A percentile compares a stretch with the other conserved stretches of the same genome.
Evolutionary conservation across 257 asterid species (phyloP).

Genomic region (Vinca minor): DNA sequence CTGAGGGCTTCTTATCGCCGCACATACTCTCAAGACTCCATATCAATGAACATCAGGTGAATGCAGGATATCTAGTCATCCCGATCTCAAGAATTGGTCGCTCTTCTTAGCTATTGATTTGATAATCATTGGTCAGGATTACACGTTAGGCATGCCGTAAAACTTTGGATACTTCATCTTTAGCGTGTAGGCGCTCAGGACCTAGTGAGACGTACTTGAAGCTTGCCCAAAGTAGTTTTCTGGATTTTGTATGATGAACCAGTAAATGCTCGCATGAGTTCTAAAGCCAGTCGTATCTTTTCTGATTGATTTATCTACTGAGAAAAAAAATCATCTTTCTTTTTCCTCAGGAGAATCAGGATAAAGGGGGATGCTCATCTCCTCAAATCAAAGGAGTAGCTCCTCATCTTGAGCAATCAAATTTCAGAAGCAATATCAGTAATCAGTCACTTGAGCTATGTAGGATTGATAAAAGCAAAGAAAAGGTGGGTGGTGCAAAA

Average conservation of each 20-base stretch:
- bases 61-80: constrained; percentile 18
- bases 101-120: constrained; percentile 10
- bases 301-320: background rate
- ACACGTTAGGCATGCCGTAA: constrained; percentile 2
- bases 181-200: background rate
- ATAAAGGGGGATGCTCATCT: constrained; percentile 31
- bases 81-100: constrained; percentile 9
- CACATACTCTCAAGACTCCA: constrained; percentile 16
- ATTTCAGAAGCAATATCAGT: constrained; percentile 27
- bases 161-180: constrained; percentile 1
- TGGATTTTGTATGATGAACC: constrained; percentile 1
- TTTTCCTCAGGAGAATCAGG: constrained; percentile 50
- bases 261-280: background rate
- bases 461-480: constrained; percentile 21
- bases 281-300: background rate
- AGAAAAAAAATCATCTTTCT: constrained; percentile 10
- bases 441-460: too few species aligned
- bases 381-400: constrained; percentile 31
- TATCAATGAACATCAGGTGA: constrained; percentile 23
- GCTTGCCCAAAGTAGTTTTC: background rate
- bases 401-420: constrained; percentile 24
- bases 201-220: background rate
- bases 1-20: constrained; percentile 18
- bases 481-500: constrained; percentile 33
- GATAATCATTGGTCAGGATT: constrained; percentile 6